Base-by-base conservation (phyloP, 2,329 filamentous ascomycete species). In the Intubia oerlemansii region DNA sequence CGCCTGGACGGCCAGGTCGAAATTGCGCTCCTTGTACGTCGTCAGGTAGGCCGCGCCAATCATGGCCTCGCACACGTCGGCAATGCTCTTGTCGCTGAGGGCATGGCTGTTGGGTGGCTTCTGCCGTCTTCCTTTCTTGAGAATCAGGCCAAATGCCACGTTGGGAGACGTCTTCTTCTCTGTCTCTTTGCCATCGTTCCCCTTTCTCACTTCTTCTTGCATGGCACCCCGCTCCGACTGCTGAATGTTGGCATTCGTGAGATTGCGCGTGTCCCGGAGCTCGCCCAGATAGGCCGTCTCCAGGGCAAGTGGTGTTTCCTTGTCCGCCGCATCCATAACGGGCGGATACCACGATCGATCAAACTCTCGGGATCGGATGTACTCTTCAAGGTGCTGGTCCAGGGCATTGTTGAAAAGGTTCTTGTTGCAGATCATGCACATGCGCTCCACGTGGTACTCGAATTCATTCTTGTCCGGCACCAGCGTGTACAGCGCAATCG, bases 11-110 rank as follows among this genome's bases (percentile, higher is more conserved):
- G 68, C 68, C 44, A 65, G 44, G 42, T 73, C 61, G 41, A 71
- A 61, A 32, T 51, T 44, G 2, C 42, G 42, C 5, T 52, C 41
- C 7, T 50, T 41, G 21, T 48, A 42, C 4, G 49, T 50, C 0
- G 57, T 61, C 22, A 76, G 49, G 29, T 74, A 70, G 0, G 84
- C 75, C 3, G 85, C 88, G 5, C 85, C 88, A 27, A 98, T 95
- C 32, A 93, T 53, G 1, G 88, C 85, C 46, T 95, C 88, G 35
- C 80, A 92, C 1, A 95, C 82, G 48, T 95, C 88, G 4, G 88
- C 85, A 41, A 92, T 74, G 1, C 77, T 76, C 54, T 98, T 98
- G 49, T 92, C 78, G 1, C 71, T 73, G 2, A 98, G 61, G 0
- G 53, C 54, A 43, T 93, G 84, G 5, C 54, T 48, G 16, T 52